These are phyloP conservation scores for Trametes cubensis DNA, from an alignment of 768 basidiomycete genomes.

Conservation along the genomic window DNA sequence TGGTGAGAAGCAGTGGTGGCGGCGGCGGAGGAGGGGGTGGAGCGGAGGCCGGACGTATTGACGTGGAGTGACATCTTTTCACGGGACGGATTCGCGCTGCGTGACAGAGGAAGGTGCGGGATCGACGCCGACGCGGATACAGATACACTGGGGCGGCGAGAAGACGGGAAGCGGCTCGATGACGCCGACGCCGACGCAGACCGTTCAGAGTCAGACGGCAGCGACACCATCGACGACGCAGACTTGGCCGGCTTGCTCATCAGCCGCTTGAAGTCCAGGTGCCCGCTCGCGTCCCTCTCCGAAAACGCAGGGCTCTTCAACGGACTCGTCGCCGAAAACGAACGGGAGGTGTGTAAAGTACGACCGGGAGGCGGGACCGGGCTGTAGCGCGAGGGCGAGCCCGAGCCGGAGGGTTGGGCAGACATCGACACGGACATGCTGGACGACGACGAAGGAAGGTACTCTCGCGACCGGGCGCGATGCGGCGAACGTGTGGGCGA, in stretches of 20 bases:
- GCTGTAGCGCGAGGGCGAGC: slow-evolving; percentile 17
- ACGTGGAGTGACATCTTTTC: slow-evolving; percentile 17
- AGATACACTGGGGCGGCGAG: slow-evolving; percentile 7
- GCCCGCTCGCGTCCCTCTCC: slow-evolving; percentile 30
- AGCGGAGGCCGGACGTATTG: slow-evolving; percentile 4
- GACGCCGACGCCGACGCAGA: slow-evolving; percentile 11
- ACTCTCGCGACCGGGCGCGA: slow-evolving; percentile 19
- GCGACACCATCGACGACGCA: slow-evolving; percentile 29
- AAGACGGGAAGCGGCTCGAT: slow-evolving; percentile 4
- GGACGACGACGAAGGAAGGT: slow-evolving; percentile 14
- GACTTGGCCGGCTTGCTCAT: slow-evolving; percentile 35
- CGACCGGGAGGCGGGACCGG: slow-evolving; percentile 10
- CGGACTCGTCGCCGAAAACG: slow-evolving; percentile 14
- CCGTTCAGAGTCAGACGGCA: slow-evolving; percentile 32
- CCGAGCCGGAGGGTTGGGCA: slow-evolving; percentile 2
- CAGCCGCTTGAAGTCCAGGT: slow-evolving; percentile 35
- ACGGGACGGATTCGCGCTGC: slow-evolving; percentile 7
- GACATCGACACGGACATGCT: neutral
- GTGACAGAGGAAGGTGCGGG: neutral
- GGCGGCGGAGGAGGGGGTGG: neutral
- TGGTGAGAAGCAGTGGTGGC: neutral
- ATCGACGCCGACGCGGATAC: neutral
- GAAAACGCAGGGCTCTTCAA: slow-evolving; percentile 29
- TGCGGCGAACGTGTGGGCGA: slow-evolving; percentile 5
- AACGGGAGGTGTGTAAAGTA: slow-evolving; percentile 13